Base-by-base conservation (phyloP, 2,329 filamentous ascomycete genomes). In the Pseudogymnoascus sp. region DNA sequence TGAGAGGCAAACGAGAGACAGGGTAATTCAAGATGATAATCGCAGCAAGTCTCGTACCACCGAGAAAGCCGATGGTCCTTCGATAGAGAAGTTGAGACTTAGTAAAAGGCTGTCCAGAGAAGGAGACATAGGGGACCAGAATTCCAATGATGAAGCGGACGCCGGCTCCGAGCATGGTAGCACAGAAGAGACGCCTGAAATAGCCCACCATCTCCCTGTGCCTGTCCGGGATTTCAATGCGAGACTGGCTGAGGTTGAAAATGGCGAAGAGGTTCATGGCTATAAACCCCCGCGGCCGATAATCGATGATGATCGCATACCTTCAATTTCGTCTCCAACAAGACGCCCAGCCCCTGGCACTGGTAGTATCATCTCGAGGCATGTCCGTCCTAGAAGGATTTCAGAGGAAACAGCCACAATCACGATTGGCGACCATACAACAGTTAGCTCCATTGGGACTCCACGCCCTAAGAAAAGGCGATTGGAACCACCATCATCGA, bases 1-100 rank as follows among this genome's bases (percentile, higher is more conserved):
- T 6, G 71, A 72, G n/a, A 71, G 70, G 58, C 72, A 74, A 38
- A 65, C 70, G 8, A 71, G 73, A 57, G 41, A 65, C 37, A 70
- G 71, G n/a, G 14, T 39, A n/a, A 54, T 34, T 12, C 47, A 32
- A 11, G 16, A 11, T 9, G 47, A 54, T 7, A 64, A 62, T 7
- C 38, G 12, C 25, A 35, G 25, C n/a, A 35, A 32, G 25, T 25
- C 58, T 60, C 35, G 22, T n/a, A n/a, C 11, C 2, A 28, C 22
- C 4, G 39, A 38, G 30, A 50, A 14, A 12, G 20, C 32, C 6
- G 34, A 57, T 35, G 41, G 14, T 12, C 47, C 67, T 8, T 70
- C 68, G 4, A 67, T 67, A 47, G 67, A 69, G 20, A 71, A 70
- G 59, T 64, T 62, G 9, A 67, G 38, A 28, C 65, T 69, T 30